phyloP scores from a whole-genome alignment of 805 yeast genomes.

The Torulaspora indica region DNA sequence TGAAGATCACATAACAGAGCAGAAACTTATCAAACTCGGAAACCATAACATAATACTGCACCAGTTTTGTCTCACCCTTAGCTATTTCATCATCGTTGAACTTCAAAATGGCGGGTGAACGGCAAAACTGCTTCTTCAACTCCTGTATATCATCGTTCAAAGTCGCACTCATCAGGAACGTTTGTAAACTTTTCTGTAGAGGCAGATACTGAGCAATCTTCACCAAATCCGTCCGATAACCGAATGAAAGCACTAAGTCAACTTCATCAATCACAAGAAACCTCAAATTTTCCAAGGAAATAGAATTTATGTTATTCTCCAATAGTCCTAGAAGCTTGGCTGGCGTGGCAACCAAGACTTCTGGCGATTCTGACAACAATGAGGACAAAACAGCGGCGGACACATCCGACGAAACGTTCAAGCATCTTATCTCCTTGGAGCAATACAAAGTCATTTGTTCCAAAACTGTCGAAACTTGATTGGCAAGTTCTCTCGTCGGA shows the following conservation, averaged over 20 bases:
- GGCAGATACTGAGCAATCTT: slow-evolving; percentile 61
- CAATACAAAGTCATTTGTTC: slow-evolving; percentile 67
- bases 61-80: slow-evolving; percentile 52
- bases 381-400: slow-evolving; percentile 69
- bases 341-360: slow-evolving; percentile 83
- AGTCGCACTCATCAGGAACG: slow-evolving; percentile 95
- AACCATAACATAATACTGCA: slow-evolving; percentile 83
- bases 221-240: slow-evolving; percentile 79
- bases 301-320: slow-evolving; percentile 42
- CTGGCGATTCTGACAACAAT: slow-evolving; percentile 68
- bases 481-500: slow-evolving; percentile 88
- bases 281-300: slow-evolving; percentile 53
- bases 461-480: slow-evolving; percentile 72
- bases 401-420: slow-evolving; percentile 60
- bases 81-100: slow-evolving; percentile 64
- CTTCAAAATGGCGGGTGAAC: slow-evolving; percentile 73
- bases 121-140: slow-evolving; percentile 72
- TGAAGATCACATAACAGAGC: slow-evolving; percentile 85
- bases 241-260: slow-evolving; percentile 83
- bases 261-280: slow-evolving; percentile 92
- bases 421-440: slow-evolving; percentile 54
- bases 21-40: slow-evolving; percentile 88
- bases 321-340: slow-evolving; percentile 58
- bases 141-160: slow-evolving; percentile 78
- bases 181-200: slow-evolving; percentile 71